phyloP scores from a whole-genome alignment of 2,329 filamentous ascomycete species.

The Cladophialophora carrionii region DNA sequence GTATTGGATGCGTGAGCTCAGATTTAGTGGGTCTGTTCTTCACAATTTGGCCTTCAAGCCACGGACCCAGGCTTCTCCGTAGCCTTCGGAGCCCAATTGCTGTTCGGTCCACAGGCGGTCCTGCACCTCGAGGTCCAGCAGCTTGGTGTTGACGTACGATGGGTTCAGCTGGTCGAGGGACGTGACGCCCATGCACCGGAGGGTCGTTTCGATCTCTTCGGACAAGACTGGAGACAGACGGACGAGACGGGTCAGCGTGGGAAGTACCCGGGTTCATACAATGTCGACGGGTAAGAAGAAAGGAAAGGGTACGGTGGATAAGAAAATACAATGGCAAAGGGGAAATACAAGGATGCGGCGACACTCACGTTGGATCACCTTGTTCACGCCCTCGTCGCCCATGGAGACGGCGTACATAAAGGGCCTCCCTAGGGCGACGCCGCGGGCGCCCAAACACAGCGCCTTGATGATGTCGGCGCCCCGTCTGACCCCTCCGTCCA shows the following conservation, averaged over 20 bases:
- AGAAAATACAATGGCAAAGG: too few relatives aligned
- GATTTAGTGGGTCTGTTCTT: neutral
- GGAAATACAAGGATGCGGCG: too few relatives aligned
- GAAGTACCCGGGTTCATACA: neutral
- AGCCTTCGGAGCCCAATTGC: conserved; percentile 6
- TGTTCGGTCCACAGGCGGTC: conserved; percentile 18
- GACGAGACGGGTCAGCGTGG: neutral
- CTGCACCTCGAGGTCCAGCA: conserved; percentile 42
- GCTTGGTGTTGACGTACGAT: conserved; percentile 49
- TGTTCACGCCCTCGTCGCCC: conserved; percentile 58
- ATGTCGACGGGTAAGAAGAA: too few relatives aligned
- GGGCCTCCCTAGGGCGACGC: conserved; percentile 58
- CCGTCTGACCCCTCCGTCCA: conserved; percentile 59
- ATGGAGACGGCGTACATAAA: conserved; percentile 58
- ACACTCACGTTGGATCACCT: conserved; percentile 47
- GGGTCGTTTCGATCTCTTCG: conserved; percentile 54
- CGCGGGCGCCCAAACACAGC: conserved; percentile 57
- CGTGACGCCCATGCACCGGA: conserved; percentile 53
- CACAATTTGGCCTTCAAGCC: conserved; percentile 9
- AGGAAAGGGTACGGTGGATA: too few relatives aligned
- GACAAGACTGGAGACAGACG: conserved; percentile 28
- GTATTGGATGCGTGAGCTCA: neutral
- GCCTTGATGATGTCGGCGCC: conserved; percentile 61
- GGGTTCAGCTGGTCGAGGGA: conserved; percentile 49
- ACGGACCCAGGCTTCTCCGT: conserved; percentile 8